Base-by-base conservation (phyloP, 495 filamentous ascomycete species). In the Tuber brumale region DNA sequence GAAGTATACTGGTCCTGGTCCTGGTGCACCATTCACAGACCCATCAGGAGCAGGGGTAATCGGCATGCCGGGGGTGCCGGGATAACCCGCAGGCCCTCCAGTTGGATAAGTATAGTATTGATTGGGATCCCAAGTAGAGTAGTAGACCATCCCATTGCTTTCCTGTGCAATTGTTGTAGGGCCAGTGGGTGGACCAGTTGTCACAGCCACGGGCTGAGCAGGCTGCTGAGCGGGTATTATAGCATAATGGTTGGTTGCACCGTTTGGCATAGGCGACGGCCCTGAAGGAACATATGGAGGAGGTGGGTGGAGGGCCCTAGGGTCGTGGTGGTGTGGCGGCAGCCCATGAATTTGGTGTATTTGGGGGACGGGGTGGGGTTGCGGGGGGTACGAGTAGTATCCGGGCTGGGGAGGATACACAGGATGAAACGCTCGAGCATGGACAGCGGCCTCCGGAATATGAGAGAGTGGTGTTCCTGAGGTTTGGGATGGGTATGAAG, bases 141-240 rank as follows among this genome's bases (percentile, higher is more conserved):
- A 99, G 84, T 97, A 98, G 6, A 97, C 94, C 86, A 94, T 97
- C 70, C 96, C 95, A 77, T 95, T 94, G 78, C 90, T 89, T 85
- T 98, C 95, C 82, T 97, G 94, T 3, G 94, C 93, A 71, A 98
- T 92, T 42, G 93, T 91, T 78, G 89, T 91, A 12, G 89, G 83
- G 74, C 89, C 88, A 5, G 88, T 85, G 2, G 84, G 82, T 83
- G 87, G 78, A 81, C 88, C 84, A 70, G 86, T 80, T 44, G 78
- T 83, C 81, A 87, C 80, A 57, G 84, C 72, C 73, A 83, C 79
- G 61, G 79, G 80, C 75, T 85, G 79, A 81, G 83, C 82, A 77
- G 90, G 81, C 10, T 84, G 79, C 35, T 87, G 84, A 69, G 85
- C 81, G 72, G 88, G 85, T 44, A 87, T 85, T 7, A 81, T 82